Evolutionary conservation across 768 basidiomycete species (phyloP), one percentile per base, ranked within the genome.

Genomic region (Hysterangium stoloniferum): DNA sequence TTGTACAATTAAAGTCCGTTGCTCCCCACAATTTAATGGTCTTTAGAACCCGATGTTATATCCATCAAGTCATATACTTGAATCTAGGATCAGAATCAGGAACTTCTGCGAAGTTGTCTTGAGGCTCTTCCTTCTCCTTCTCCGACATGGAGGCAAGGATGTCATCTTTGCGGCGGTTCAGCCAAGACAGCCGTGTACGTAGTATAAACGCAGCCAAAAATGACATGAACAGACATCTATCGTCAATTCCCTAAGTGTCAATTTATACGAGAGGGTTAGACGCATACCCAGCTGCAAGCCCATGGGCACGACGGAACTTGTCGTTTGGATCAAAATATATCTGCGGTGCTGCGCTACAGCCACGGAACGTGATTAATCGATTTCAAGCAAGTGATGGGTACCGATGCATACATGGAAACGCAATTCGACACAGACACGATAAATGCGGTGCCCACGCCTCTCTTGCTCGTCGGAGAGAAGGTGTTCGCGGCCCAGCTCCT

Each of bases 401-500:
- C 40, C 13, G 4, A 44, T 3, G 11, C 73, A 51, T 45, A 77
- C 76, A 78, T 78, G 3, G 76, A 79, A 11, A 80, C 68, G 54
- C 72, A 74, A 57, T 78, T 80, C 17, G 76, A 76, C 38, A 80
- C 72, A 1, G 77, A 78, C 20, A 79, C 76, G 37, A 79, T 75
- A 58, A 80, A 79, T 3, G 77, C 77, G 1, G 77, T 78, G 4
- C 78, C 78, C 45, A 77, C 78, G 34, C 78, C 78, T 24, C 78
- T 70, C 57, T 80, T 80, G 1, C 75, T 76, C 6, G 77, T 80
- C 9, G 78, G 78, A 5, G 78, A 74, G 59, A 80, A 77, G 1
- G 70, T 65, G 57, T 78, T 78, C 4, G 77, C 74, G 13, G 77
- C 77, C 78, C 78, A 80, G 58, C 74, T 76, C 76, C 77, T 78